Base-by-base conservation (phyloP, 768 basidiomycete genomes). In the Boletus pseudopeckii region DNA sequence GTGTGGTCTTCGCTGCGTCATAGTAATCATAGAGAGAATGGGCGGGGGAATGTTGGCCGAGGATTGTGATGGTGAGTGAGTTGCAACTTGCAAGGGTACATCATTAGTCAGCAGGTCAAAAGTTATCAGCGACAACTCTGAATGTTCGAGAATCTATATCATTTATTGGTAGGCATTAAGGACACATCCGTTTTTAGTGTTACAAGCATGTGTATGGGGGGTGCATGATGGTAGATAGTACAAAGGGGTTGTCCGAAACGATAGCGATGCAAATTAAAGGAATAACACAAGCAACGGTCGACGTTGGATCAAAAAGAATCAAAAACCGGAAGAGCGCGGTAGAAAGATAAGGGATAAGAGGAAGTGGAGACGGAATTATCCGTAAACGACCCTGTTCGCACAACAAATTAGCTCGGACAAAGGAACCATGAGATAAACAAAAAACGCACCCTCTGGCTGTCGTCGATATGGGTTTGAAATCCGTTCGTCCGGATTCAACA, bases 401-500 rank as follows among this genome's bases (percentile, higher is more conserved):
- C 33, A 33, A 38, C 8, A 20, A 8, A 30, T 59, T 18, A 67
- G 55, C 47, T 52, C 39, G 18, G 2, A 28, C 22, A 28, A 56
- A 38, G 15, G 32, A 10, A 22, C 9, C 18, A 48, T 50, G 30
- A 54, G 17, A 39, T 39, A 36, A 38, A 45, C 45, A 30, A 53
- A 38, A 28, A 54, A 75, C 87, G 77, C 70, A 90, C 88, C 88
- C 88, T 72, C 83, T 72, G 7, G 83, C 52, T 10, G 87, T 86
- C 18, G 88, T 87, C 38, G 87, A 88, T 75, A 89, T 86, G n/a
- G 89, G 89, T 65, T 84, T 81, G 72, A 91, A 91, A 66, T 90
- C 88, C 17, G 82, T 83, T 44, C 87, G 80, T 28, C 87, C 89
- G 18, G 77, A 74, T 53, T 85, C 83, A 52, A 89, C 83, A 63